Conservation (phyloP, 371 early-diverging fungal species). For the Mucor velutinosus region DNA sequence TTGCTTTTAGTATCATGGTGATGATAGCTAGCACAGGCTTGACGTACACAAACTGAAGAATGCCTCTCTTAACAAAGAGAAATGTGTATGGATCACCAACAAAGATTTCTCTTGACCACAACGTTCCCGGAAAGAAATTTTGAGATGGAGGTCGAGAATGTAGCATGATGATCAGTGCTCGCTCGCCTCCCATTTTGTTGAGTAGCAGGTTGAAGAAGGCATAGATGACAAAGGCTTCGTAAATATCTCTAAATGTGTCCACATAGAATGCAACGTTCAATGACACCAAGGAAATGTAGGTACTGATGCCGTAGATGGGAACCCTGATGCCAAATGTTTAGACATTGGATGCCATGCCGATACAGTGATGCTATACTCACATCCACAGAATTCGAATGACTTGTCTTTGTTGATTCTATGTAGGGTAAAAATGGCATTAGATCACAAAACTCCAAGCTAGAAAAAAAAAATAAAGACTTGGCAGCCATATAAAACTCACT, state of each 20-base stretch:
- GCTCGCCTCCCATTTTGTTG: constrained; percentile 93
- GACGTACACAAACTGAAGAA: constrained; percentile 91
- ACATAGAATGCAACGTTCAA: constrained; percentile 82
- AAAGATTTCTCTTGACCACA: constrained; percentile 79
- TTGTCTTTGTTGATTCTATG: constrained; percentile 80
- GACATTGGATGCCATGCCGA: background rate
- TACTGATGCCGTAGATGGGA: constrained; percentile 89
- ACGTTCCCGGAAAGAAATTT: constrained; percentile 84
- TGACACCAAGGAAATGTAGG: constrained; percentile 78
- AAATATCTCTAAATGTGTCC: constrained; percentile 92
- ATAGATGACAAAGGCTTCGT: constrained; percentile 97
- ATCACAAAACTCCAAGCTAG: background rate
- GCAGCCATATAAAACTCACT: constrained; percentile 49
- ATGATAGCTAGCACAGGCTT: constrained; percentile 83
- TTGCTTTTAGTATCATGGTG: constrained; percentile 80
- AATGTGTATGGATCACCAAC: constrained; percentile 90
- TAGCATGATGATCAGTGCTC: constrained; percentile 77
- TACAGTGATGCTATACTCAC: constrained; percentile 52
- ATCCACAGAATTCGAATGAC: constrained; percentile 89
- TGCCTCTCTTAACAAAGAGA: constrained; percentile 86
- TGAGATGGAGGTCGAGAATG: constrained; percentile 75
- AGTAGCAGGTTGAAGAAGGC: constrained; percentile 91
- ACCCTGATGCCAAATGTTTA: constrained; percentile 58
- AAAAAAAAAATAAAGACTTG: background rate
- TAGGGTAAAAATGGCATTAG: background rate